phyloP scores from a whole-genome alignment of 306 rosid genomes.

The Glycine latifolia region DNA sequence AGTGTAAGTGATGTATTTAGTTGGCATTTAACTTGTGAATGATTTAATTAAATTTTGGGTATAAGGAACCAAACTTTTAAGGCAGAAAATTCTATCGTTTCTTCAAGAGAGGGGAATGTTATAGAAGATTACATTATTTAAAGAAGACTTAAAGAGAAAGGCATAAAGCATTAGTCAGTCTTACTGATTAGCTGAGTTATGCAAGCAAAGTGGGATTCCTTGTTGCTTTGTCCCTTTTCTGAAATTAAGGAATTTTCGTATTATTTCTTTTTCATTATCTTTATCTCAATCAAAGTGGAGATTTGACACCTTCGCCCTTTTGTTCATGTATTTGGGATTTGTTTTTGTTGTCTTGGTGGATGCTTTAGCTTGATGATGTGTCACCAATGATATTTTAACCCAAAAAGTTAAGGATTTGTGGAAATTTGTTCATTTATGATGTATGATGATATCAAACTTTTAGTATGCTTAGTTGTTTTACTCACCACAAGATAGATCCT shows the following conservation, averaged over 20 bases:
- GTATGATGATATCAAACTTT: conserved; percentile 12
- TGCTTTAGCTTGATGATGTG: conserved; percentile 41
- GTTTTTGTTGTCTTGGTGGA: conserved; percentile 27
- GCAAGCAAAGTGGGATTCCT: conserved; percentile 50
- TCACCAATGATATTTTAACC: background rate
- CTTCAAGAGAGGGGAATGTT: conserved; percentile 50
- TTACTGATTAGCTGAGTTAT: conserved; percentile 46
- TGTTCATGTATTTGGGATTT: conserved; percentile 6
- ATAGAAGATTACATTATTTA: conserved; percentile 41
- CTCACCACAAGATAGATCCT: conserved; percentile 12
- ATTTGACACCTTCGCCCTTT: conserved; percentile 36
- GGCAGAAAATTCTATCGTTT: conserved; percentile 27
- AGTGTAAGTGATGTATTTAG: background rate
- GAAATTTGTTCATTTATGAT: conserved; percentile 33
- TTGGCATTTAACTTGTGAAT: conserved; percentile 12
- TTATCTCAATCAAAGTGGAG: conserved; percentile 50
- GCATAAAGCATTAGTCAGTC: conserved; percentile 45
- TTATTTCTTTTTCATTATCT: conserved; percentile 39
- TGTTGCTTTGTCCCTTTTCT: conserved; percentile 42
- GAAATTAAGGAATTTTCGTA: conserved; percentile 49
- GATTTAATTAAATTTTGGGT: conserved; percentile 38
- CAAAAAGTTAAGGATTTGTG: conserved; percentile 24
- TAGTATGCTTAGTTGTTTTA: conserved; percentile 22
- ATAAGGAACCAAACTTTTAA: conserved; percentile 16
- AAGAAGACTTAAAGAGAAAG: conserved; percentile 40